phyloP scores from a whole-genome alignment of 1,284 basidiomycete genomes.

The Lignosus rhinocerotis region DNA sequence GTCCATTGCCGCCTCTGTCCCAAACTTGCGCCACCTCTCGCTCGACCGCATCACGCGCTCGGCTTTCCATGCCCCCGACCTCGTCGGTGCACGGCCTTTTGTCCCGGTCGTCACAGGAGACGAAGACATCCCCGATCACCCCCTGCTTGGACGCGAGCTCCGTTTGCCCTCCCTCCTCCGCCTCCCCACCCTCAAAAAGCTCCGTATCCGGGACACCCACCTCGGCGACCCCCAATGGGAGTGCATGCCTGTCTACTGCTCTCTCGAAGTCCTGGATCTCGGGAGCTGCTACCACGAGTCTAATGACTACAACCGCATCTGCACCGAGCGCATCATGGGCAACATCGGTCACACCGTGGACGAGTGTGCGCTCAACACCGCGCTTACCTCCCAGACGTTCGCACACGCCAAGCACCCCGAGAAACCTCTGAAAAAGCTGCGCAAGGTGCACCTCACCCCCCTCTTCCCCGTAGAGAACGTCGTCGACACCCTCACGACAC shows the following conservation, averaged over 20 bases:
- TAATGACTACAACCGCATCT: slow-evolving; percentile 51
- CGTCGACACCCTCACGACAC: slow-evolving; percentile 56
- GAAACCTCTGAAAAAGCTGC: slow-evolving; percentile 52
- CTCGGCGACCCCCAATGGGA: slow-evolving; percentile 63
- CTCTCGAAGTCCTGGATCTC: slow-evolving; percentile 58
- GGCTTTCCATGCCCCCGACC: slow-evolving; percentile 56
- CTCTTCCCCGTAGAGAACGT: slow-evolving; percentile 63
- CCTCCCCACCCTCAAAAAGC: slow-evolving; percentile 58
- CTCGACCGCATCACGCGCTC: slow-evolving; percentile 69
- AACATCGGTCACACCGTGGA: slow-evolving; percentile 54
- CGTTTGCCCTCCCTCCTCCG: slow-evolving; percentile 64
- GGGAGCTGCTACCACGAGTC: slow-evolving; percentile 57
- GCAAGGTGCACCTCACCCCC: slow-evolving; percentile 58
- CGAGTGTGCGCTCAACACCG: slow-evolving; percentile 54
- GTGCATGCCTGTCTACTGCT: slow-evolving; percentile 46
- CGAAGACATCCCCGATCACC: slow-evolving; percentile 58
- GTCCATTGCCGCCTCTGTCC: slow-evolving; percentile 63
- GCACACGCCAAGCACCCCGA: slow-evolving; percentile 41
- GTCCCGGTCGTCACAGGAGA: slow-evolving; percentile 61
- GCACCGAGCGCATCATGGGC: slow-evolving; percentile 60
- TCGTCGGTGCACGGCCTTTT: slow-evolving; percentile 50
- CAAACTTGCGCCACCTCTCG: slow-evolving; percentile 54
- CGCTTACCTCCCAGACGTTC: slow-evolving; percentile 46
- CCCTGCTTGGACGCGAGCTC: slow-evolving; percentile 55
- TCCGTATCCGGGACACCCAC: slow-evolving; percentile 69